Evolutionary conservation across 202 grass and related monocot genomes (phyloP).

Genomic region (Setaria viridis): DNA sequence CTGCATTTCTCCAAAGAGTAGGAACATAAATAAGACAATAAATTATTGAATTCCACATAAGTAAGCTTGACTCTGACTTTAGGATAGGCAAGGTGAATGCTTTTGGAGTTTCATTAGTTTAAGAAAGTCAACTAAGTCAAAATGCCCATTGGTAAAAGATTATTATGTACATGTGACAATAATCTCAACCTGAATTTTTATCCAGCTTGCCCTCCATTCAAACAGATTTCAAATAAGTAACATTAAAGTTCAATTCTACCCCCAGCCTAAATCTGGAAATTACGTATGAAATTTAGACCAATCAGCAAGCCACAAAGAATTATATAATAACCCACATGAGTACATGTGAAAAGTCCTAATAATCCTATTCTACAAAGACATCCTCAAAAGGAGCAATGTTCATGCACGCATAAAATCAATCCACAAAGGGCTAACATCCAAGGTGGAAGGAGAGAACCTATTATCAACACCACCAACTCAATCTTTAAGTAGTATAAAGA

Average conservation of each 20-base stretch:
- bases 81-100: neutral
- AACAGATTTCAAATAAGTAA: neutral
- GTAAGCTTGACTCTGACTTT: constrained; percentile 29
- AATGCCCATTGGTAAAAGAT: constrained; percentile 20
- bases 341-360: neutral
- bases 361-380: neutral
- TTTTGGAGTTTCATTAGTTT: neutral
- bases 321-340: neutral
- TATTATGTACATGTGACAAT: neutral
- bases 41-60: constrained; percentile 8
- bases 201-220: neutral
- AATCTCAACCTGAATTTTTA: neutral
- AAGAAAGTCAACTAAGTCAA: constrained; percentile 4
- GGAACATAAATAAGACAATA: neutral
- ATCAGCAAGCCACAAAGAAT: neutral
- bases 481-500: neutral
- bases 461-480: neutral
- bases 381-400: neutral
- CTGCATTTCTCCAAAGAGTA: neutral
- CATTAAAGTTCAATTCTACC: constrained; percentile 4
- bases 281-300: neutral
- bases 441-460: neutral
- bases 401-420: constrained; percentile 17
- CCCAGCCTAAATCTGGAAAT: neutral
- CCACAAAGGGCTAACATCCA: neutral